Evolutionary conservation across 2,329 filamentous ascomycete species (phyloP), one percentile per base, ranked within the genome.

Genomic region (Cladosporium colombiae): DNA sequence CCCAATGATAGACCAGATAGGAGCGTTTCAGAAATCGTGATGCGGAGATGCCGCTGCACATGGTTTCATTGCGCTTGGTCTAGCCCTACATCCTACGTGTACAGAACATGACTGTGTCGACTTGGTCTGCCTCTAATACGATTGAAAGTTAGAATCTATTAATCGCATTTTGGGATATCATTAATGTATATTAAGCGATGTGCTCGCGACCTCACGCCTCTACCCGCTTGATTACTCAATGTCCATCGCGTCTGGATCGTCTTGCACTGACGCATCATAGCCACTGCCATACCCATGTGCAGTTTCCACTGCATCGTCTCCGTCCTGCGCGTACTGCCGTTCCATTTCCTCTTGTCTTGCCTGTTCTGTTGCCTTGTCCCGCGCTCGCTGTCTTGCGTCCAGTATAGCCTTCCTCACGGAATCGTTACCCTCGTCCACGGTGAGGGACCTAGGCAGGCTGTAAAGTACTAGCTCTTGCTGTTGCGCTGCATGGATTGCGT

Each of bases 391-490:
- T 62, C 92, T 85, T 2, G 91, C 87, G 76, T 97, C 93, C 62
- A 94, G 82, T 69, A 97, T 93, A 10, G 92, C 92, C 77, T 89
- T 92, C 67, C 92, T 85, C 68, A 97, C 91, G 68, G 86, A 89
- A 68, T 82, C 82, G 76, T 94, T 90, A 33, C 89, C 84, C 70
- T 91, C 89, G 0, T 92, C 88, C 23, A 96, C 85, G 0, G 87
- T 89, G 69, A 97, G 78, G 18, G 91, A 93, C 57, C 84, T 84
- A 7, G 93, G 93, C 59, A 95, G 88, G 68, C 84, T 86, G 79
- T 98, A 98, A 44, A 98, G 85, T 18, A 99, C 90, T 68, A 98
- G 73, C 74, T 87, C 82, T 76, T 85, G 95, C 81, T 87, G 78
- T 58, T 68, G 60, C 33, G 75, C 70, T 69, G 83, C 84, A 4